Evolutionary conservation across 495 filamentous ascomycete species (phyloP).

Genomic region (Tuber microsphaerosporum): DNA sequence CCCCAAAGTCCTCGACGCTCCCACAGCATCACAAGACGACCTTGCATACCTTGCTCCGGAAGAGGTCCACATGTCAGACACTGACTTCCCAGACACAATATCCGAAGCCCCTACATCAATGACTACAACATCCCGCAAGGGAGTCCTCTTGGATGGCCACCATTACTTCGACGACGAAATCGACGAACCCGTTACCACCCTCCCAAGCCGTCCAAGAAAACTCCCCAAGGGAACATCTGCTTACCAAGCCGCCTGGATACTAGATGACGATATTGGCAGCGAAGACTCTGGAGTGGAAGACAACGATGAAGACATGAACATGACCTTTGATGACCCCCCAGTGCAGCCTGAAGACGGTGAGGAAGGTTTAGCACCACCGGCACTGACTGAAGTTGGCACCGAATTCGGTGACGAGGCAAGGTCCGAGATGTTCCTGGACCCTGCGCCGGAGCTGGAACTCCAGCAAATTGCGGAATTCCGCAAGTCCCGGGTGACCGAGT

Average conservation of each 20-base stretch:
- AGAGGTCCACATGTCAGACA: conserved; percentile 62
- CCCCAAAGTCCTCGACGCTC: conserved; percentile 56
- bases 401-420: conserved; percentile 65
- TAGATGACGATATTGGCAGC: conserved; percentile 77
- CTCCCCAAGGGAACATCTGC: conserved; percentile 85
- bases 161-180: conserved; percentile 97
- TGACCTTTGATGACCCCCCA: conserved; percentile 48
- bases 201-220: conserved; percentile 54
- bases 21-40: conserved; percentile 71
- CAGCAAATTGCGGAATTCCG: conserved; percentile 72
- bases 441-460: conserved; percentile 77
- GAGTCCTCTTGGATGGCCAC: conserved; percentile 89
- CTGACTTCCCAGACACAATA: conserved; percentile 50
- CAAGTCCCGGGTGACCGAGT: conserved; percentile 64
- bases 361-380: conserved; percentile 61
- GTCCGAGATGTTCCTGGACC: conserved; percentile 86
- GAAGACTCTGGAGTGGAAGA: conserved; percentile 55
- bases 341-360: conserved; percentile 63
- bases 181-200: conserved; percentile 45
- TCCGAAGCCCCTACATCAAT: conserved; percentile 52
- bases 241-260: conserved; percentile 89
- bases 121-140: conserved; percentile 50
- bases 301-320: conserved; percentile 49
- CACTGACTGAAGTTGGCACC: conserved; percentile 70
- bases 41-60: conserved; percentile 79